phyloP scores from a whole-genome alignment of 2,329 filamentous ascomycete genomes.

The Exserohilum turcica region DNA sequence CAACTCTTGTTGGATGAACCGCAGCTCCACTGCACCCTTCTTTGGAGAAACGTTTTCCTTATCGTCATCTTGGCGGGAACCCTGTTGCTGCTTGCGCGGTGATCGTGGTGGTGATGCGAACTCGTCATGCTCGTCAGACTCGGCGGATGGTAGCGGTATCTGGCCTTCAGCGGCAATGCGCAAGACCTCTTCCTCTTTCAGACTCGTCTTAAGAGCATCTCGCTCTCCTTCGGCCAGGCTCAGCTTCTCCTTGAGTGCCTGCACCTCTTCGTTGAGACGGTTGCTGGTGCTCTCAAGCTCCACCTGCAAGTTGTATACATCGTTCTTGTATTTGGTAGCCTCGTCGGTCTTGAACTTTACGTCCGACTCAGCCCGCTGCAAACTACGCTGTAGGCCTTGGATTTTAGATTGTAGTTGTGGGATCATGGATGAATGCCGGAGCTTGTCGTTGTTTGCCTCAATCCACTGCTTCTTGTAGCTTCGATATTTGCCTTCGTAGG shows the following conservation, averaged over 20 bases:
- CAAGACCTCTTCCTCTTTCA: conserved; percentile 74
- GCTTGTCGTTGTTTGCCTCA: conserved; percentile 33
- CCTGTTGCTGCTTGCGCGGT: conserved; percentile 53
- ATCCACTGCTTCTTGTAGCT: conserved; percentile 34
- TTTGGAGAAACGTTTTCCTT: conserved; percentile 55
- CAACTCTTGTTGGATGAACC: conserved; percentile 59
- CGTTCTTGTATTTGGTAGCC: conserved; percentile 46
- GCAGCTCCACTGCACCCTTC: conserved; percentile 53
- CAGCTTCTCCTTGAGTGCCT: conserved; percentile 66
- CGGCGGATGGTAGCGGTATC: conserved; percentile 65
- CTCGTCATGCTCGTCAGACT: conserved; percentile 62
- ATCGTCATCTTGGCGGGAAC: conserved; percentile 49
- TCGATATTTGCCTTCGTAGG: conserved; percentile 32
- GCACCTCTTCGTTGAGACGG: conserved; percentile 68
- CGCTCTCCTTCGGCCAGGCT: conserved; percentile 74
- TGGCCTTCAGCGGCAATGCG: conserved; percentile 73
- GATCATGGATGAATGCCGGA: conserved; percentile 26
- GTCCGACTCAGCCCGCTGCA: conserved; percentile 38
- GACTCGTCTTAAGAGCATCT: conserved; percentile 72
- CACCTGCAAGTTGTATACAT: conserved; percentile 51
- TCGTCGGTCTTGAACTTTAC: conserved; percentile 40
- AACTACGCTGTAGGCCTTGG: conserved; percentile 33
- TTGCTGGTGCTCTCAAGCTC: conserved; percentile 66
- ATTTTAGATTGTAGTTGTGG: conserved; percentile 39
- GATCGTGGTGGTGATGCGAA: conserved; percentile 66